Evolutionary conservation across 192 early-diverging fungal species (phyloP).

Genomic region (Kappamyces sp.): DNA sequence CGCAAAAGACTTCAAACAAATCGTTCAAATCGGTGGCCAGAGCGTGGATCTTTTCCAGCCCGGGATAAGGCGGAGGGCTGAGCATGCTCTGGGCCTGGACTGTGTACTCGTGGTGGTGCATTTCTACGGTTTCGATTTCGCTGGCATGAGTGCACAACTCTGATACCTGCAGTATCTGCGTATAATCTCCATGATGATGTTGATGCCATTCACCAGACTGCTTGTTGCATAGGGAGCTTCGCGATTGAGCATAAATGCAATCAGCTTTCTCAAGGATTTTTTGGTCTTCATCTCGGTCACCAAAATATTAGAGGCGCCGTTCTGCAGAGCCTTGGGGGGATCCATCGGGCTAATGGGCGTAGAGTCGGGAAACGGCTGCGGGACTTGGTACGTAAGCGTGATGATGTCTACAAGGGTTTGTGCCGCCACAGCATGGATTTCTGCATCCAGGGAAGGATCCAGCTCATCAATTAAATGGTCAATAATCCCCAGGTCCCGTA

Average conservation of each 20-base stretch:
- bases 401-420: slow-evolving; percentile 69
- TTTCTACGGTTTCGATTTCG: slow-evolving; percentile 58
- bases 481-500: slow-evolving; percentile 64
- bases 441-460: slow-evolving; percentile 64
- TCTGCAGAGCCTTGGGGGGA: slow-evolving; percentile 7
- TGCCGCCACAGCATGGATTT: slow-evolving; percentile 60
- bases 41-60: slow-evolving; percentile 43
- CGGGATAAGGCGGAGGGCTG: slow-evolving; percentile 27
- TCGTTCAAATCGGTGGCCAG: slow-evolving; percentile 78
- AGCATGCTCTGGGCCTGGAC: slow-evolving; percentile 28
- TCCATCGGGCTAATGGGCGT: slow-evolving; percentile 5
- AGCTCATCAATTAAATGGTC: slow-evolving; percentile 63
- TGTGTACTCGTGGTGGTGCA: slow-evolving; percentile 52
- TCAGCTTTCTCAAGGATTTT: slow-evolving; percentile 68
- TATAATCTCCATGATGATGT: slow-evolving; percentile 96
- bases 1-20: slow-evolving; percentile 78
- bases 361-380: no score
- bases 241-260: slow-evolving; percentile 80
- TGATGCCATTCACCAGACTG: slow-evolving; percentile 87
- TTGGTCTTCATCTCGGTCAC: slow-evolving; percentile 39
- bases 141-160: slow-evolving; percentile 20
- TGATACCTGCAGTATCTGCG: slow-evolving; percentile 86
- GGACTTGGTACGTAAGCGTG: slow-evolving; percentile 36
- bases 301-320: slow-evolving; percentile 16
- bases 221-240: slow-evolving; percentile 74